phyloP scores from a whole-genome alignment of 768 basidiomycete species.

The Leccinellum luteum region DNA sequence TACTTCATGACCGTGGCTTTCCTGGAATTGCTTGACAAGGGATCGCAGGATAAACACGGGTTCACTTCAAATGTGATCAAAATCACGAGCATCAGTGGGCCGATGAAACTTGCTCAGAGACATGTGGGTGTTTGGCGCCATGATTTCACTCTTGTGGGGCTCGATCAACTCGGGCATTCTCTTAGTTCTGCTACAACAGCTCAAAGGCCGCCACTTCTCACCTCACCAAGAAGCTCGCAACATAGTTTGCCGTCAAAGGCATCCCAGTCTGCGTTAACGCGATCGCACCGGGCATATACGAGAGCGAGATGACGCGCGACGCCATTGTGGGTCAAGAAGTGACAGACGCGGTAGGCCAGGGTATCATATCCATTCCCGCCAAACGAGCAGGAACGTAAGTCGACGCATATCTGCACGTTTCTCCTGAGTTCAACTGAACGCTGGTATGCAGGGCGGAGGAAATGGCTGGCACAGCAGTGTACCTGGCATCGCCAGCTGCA shows the following conservation, averaged over 20 bases:
- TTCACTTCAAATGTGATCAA: constrained; percentile 72
- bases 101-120: constrained; percentile 67
- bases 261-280: constrained; percentile 71
- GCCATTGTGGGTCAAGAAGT: constrained; percentile 44
- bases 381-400: constrained; percentile 65
- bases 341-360: constrained; percentile 55
- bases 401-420: not conserved
- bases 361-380: constrained; percentile 60
- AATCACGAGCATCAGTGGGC: constrained; percentile 74
- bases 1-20: constrained; percentile 79
- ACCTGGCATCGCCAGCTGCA: constrained; percentile 70
- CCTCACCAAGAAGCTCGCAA: constrained; percentile 70
- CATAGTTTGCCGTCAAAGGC: constrained; percentile 68
- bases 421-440: not conserved
- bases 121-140: constrained; percentile 52
- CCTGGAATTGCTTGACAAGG: constrained; percentile 70
- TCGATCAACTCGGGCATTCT: not conserved
- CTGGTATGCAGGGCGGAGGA: constrained; percentile 52
- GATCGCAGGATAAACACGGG: constrained; percentile 54
- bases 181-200: constrained; percentile 79
- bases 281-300: constrained; percentile 73
- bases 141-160: not conserved
- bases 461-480: constrained; percentile 75
- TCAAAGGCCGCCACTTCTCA: constrained; percentile 76
- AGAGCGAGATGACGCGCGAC: constrained; percentile 70